These are phyloP conservation scores for Hortiboletus campestris DNA, from an alignment of 768 basidiomycete genomes.

Conservation along the genomic window DNA sequence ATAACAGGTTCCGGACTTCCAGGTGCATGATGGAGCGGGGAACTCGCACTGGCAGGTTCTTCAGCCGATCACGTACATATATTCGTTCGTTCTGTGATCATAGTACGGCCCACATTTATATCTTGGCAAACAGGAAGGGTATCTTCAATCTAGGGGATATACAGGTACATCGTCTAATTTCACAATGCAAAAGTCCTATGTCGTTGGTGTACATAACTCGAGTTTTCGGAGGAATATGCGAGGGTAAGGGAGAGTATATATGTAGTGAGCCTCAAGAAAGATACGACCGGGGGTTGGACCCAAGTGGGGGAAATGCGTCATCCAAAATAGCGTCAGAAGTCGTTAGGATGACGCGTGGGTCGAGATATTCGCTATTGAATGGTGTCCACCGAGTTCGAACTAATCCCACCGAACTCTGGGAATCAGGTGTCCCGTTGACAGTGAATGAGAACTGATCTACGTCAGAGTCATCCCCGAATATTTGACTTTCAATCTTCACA, in stretches of 20 bases:
- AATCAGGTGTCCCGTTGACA: conserved; percentile 17
- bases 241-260: neutral
- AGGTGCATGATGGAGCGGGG: neutral
- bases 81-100: neutral
- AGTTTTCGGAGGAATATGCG: neutral
- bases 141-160: conserved; percentile 24
- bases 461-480: conserved; percentile 48
- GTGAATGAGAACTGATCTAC: conserved; percentile 53
- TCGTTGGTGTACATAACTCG: conserved; percentile 4
- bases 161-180: conserved; percentile 17
- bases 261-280: conserved; percentile 26
- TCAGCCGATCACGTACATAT: conserved; percentile 16
- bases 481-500: conserved; percentile 32
- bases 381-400: conserved; percentile 25
- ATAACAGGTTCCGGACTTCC: neutral
- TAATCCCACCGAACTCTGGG: conserved; percentile 15
- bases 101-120: neutral
- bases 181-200: conserved; percentile 13
- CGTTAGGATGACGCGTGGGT: conserved; percentile 32
- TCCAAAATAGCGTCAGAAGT: conserved; percentile 32
- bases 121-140: conserved; percentile 16
- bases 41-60: neutral
- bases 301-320: conserved; percentile 44
- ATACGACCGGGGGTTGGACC: conserved; percentile 39
- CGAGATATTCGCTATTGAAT: conserved; percentile 31